These are phyloP conservation scores for Athelia psychrophila DNA, from an alignment of 1,284 basidiomycete genomes.

Conservation along the genomic window DNA sequence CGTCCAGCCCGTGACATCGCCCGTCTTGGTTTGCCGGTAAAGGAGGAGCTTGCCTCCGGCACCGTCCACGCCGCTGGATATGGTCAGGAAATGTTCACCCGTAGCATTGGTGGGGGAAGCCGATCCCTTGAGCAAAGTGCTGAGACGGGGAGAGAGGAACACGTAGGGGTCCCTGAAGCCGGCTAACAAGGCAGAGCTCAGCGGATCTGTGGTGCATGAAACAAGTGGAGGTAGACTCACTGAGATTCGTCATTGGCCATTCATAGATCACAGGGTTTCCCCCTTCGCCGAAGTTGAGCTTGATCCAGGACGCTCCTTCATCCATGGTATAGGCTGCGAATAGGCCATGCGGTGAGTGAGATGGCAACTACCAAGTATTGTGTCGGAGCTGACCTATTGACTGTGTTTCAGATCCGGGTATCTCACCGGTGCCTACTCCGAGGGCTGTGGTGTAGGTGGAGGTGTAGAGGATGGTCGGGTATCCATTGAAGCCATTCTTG, in stretches of 20 bases:
- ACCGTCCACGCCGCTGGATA: too few relatives aligned
- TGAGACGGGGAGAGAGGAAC: background rate
- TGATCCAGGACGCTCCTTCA: background rate
- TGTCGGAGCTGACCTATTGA: background rate
- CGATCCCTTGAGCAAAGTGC: background rate
- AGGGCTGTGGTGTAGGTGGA: background rate
- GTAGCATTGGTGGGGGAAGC: background rate
- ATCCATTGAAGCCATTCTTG: conserved; percentile 1
- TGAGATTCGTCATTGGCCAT: background rate
- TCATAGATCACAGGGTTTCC: conserved; percentile 1
- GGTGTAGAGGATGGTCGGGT: conserved; percentile 1
- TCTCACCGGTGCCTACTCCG: background rate
- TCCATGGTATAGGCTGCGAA: background rate
- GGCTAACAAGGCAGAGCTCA: background rate
- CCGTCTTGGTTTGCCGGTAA: too few relatives aligned
- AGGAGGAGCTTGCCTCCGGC: too few relatives aligned
- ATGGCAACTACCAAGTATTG: background rate
- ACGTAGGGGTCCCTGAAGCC: conserved; percentile 1
- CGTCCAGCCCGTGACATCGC: too few relatives aligned
- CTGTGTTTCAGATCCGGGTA: background rate
- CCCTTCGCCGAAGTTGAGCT: background rate
- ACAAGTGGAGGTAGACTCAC: too few relatives aligned
- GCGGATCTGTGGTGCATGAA: too few relatives aligned
- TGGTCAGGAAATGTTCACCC: background rate
- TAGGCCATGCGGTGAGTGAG: background rate